Percentiles rank a stretch among this genome's conserved stretches.
phyloP scores from a whole-genome alignment of 768 basidiomycete species.

The Auricularia sp. region DNA sequence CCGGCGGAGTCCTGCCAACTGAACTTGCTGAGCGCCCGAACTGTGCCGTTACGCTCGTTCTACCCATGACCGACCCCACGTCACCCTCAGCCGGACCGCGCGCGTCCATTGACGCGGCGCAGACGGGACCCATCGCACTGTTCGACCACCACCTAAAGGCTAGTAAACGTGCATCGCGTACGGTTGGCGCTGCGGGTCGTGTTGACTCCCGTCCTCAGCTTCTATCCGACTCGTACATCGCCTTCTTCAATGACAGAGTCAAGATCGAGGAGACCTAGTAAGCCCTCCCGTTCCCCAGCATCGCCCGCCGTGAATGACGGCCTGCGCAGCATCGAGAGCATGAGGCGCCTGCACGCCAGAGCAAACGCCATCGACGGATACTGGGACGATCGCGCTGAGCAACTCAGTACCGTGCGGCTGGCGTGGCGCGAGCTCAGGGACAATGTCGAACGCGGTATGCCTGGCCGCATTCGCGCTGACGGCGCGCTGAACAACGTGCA shows the following conservation, averaged over 20 bases:
- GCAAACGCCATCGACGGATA: constrained; percentile 58
- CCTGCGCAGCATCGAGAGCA: constrained; percentile 46
- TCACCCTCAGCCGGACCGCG: neutral
- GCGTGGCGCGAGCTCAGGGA: constrained; percentile 83
- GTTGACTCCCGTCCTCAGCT: constrained; percentile 4
- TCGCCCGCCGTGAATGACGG: neutral
- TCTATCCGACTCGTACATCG: constrained; percentile 55
- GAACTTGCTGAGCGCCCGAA: neutral
- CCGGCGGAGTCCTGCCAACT: too few relatives aligned
- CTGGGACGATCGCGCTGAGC: constrained; percentile 62
- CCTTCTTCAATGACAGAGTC: constrained; percentile 81
- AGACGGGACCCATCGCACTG: constrained; percentile 49
- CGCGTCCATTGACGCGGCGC: constrained; percentile 20
- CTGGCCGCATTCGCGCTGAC: neutral
- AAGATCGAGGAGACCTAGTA: constrained; percentile 82
- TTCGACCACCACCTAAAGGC: constrained; percentile 62
- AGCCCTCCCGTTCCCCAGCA: constrained; percentile 17
- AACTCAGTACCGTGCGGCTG: constrained; percentile 46
- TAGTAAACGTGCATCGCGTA: neutral
- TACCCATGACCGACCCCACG: neutral
- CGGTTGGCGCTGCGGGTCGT: neutral
- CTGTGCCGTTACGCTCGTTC: neutral
- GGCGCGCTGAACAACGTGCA: constrained; percentile 19
- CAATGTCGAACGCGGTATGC: constrained; percentile 68
- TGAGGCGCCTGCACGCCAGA: constrained; percentile 64